phyloP scores from a whole-genome alignment of 192 early-diverging fungal species.

The Backusella mclennaniae region DNA sequence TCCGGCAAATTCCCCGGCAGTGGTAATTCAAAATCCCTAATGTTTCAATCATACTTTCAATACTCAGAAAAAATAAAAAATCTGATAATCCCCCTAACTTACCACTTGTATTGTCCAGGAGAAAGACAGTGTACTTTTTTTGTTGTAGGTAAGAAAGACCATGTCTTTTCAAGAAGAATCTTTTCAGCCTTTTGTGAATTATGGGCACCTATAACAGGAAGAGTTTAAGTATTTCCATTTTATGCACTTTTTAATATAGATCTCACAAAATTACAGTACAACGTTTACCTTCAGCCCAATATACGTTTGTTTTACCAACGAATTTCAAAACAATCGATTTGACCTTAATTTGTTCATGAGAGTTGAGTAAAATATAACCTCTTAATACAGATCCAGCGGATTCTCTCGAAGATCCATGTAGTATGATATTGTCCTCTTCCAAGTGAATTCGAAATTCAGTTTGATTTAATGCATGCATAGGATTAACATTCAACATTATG shows the following conservation, averaged over 20 bases:
- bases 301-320: slow-evolving; percentile 50
- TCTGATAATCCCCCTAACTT: neutral
- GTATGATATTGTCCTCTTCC: slow-evolving; percentile 31
- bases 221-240: neutral
- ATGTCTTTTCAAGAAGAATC: slow-evolving; percentile 49
- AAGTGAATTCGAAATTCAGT: slow-evolving; percentile 33
- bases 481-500: slow-evolving; percentile 17
- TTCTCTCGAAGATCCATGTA: slow-evolving; percentile 43
- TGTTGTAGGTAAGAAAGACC: slow-evolving; percentile 48
- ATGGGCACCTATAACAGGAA: slow-evolving; percentile 19
- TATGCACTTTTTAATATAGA: neutral
- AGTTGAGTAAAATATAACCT: slow-evolving; percentile 48
- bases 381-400: slow-evolving; percentile 48
- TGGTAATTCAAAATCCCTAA: slow-evolving; percentile 50
- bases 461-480: slow-evolving; percentile 14
- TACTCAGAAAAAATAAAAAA: neutral
- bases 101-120: slow-evolving; percentile 44
- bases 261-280: neutral
- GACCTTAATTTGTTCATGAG: slow-evolving; percentile 47
- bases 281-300: slow-evolving; percentile 42
- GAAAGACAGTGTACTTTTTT: slow-evolving; percentile 36
- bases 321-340: slow-evolving; percentile 50
- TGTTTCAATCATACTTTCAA: neutral
- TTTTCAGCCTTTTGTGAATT: slow-evolving; percentile 26
- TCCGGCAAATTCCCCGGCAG: slow-evolving; percentile 63